Evolutionary conservation across 139 green algal genomes (phyloP).

Genomic region (Eudorina sp.): DNA sequence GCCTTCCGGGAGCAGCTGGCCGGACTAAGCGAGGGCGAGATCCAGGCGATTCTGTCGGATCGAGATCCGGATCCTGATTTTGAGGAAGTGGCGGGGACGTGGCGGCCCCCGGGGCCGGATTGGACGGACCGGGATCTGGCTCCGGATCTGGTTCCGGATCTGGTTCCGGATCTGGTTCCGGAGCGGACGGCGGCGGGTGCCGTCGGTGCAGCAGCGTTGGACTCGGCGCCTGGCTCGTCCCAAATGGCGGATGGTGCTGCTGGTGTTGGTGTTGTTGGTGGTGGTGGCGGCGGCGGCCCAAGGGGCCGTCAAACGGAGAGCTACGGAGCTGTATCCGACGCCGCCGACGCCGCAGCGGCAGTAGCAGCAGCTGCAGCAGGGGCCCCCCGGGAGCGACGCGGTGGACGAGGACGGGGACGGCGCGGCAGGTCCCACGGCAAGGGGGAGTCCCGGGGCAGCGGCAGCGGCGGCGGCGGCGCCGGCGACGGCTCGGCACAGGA

Average conservation of each 20-base stretch:
- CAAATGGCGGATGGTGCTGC: not conserved
- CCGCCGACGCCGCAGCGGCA: too few relatives aligned
- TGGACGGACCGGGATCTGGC: not conserved
- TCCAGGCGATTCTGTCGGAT: constrained; percentile 13
- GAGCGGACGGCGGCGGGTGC: not conserved
- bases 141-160: not conserved
- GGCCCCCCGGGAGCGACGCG: not conserved
- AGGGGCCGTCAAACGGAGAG: too few relatives aligned
- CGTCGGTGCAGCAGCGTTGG: not conserved
- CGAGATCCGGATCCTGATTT: not conserved
- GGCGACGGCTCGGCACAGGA: not conserved
- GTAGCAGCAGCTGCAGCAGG: not conserved
- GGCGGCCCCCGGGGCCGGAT: not conserved
- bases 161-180: not conserved
- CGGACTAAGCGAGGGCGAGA: constrained; percentile 2
- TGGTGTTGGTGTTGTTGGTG: too few relatives aligned
- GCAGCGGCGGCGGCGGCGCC: not conserved
- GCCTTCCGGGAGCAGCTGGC: constrained; percentile 19
- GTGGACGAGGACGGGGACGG: not conserved
- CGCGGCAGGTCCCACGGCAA: too few relatives aligned
- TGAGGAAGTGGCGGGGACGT: not conserved
- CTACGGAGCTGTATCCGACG: too few relatives aligned
- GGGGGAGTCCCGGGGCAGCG: too few relatives aligned
- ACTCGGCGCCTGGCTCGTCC: not conserved
- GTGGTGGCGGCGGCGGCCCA: too few relatives aligned